phyloP scores from a whole-genome alignment of 148 eudicot genomes.

The Vaccinium vitisidaea region DNA sequence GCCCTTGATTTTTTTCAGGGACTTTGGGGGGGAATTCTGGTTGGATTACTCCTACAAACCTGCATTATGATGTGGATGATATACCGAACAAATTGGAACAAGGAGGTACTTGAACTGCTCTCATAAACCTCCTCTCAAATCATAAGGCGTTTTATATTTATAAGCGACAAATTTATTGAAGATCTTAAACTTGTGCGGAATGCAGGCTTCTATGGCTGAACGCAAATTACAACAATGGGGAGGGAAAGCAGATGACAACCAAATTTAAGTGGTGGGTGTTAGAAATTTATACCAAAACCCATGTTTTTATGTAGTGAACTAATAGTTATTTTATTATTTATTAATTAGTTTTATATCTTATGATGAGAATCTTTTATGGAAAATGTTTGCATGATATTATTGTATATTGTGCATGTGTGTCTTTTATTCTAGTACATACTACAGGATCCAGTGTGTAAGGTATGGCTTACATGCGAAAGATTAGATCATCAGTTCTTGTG shows the following conservation, averaged over 20 bases:
- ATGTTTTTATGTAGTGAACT: too few relatives aligned
- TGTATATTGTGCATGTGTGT: too few relatives aligned
- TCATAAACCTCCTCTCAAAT: not conserved
- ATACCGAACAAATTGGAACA: slow-evolving; percentile 7
- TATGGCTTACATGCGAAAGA: too few relatives aligned
- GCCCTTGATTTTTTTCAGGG: not conserved
- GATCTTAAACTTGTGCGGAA: not conserved
- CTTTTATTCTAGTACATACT: too few relatives aligned
- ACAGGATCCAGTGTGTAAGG: too few relatives aligned
- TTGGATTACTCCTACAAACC: not conserved
- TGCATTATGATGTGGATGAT: not conserved
- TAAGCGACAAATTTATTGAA: not conserved
- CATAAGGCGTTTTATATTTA: not conserved
- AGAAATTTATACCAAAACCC: too few relatives aligned
- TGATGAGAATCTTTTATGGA: too few relatives aligned
- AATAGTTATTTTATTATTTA: too few relatives aligned
- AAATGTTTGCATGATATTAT: too few relatives aligned
- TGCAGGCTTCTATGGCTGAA: slow-evolving; percentile 6
- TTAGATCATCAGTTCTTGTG: too few relatives aligned
- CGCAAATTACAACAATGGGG: not conserved
- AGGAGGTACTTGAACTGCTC: not conserved
- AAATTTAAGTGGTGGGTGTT: not conserved
- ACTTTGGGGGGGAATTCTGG: slow-evolving; percentile 1
- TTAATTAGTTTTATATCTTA: too few relatives aligned
- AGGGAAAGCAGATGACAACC: not conserved